Conservation (phyloP, 208 protist genomes). For the Acanthamoeba castellanii region DNA sequence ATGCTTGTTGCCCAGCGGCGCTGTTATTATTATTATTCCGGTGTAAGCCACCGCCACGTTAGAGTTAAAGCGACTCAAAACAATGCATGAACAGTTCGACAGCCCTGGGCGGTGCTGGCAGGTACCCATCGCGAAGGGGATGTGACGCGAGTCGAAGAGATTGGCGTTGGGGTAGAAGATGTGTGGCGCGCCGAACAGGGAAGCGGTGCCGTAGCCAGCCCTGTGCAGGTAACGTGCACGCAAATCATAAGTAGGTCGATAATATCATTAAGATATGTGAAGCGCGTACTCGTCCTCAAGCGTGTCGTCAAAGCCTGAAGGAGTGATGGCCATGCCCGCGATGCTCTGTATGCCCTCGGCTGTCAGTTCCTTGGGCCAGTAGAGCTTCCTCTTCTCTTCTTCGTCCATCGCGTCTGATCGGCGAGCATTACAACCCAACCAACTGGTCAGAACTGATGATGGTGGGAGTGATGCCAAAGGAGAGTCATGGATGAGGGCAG, state of each 20-base stretch:
- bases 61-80: neutral
- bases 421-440: neutral
- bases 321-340: constrained; percentile 41
- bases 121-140: constrained; percentile 44
- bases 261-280: neutral
- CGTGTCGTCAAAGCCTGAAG: constrained; percentile 68
- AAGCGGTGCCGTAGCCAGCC: constrained; percentile 53
- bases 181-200: constrained; percentile 36
- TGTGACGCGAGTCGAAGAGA: constrained; percentile 18
- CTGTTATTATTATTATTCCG: neutral
- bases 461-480: neutral
- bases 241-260: neutral
- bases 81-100: neutral
- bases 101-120: neutral
- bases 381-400: neutral
- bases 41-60: neutral
- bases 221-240: neutral
- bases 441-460: neutral
- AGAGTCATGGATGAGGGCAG: no score
- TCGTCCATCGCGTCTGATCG: neutral
- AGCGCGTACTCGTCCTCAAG: constrained; percentile 61
- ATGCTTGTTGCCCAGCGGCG: constrained; percentile 18
- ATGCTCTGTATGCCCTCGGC: constrained; percentile 41
- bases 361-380: constrained; percentile 57
- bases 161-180: constrained; percentile 71